Evolutionary conservation across 805 yeast species (phyloP), one percentile per base, ranked within the genome.

Genomic region (Hanseniaspora meyeri): DNA sequence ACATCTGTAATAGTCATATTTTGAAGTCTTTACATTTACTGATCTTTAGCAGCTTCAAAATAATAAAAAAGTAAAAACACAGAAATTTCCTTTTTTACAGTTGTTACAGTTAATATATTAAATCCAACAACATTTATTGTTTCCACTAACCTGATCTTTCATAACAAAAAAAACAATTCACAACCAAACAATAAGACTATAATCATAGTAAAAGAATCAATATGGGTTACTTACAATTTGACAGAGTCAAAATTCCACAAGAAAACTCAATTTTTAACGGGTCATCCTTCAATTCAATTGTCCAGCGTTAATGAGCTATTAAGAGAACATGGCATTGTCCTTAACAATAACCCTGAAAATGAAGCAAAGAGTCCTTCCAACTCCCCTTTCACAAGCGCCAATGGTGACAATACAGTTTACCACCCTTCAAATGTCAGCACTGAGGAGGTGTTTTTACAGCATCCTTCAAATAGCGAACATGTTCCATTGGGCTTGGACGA

Each of bases 141-240:
- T n/a, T n/a, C n/a, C n/a, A n/a, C 27, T 24, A 24, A 24, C 27
- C 27, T 24, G 27, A 40, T 14, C 43, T 19, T 16, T 38, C n/a
- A 12, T n/a, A 38, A 38, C 4, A 38, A 5, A 8, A 3, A 16
- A 12, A 38, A 38, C 19, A 24, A 24, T 5, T 24, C 27, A 24
- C 3, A 24, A 24, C 27, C 27, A 24, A 24, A 24, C 3, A 34
- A 34, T 34, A 34, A 34, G 3, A 34, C 9, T 11, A 34, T 34
- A 34, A 34, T 12, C 37, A 24, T 24, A 24, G 27, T 5, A 24
- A 5, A 24, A 24, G 27, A 24, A 24, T 24, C 27, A 24, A 24
- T 24, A 57, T 57, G 58, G 58, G 58, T 29, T 57, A 57, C 20
- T 36, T 57, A 31, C 58, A 57, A 14, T 57, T 57, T 47, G 58